These are phyloP conservation scores for Schrenkiella parvula DNA, from an alignment of 345 rosid species.

Conservation along the genomic window DNA sequence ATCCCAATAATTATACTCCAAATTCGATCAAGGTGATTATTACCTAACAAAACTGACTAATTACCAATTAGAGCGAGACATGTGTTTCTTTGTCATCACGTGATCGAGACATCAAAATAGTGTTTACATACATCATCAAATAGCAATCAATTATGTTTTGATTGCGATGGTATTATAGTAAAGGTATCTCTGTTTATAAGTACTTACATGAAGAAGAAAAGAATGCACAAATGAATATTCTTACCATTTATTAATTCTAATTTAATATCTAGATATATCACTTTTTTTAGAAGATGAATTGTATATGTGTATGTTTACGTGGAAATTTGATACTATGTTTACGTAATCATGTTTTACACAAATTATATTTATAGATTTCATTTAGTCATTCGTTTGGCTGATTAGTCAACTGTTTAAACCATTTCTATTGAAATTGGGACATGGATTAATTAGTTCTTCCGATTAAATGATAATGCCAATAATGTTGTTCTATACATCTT, in stretches of 20 bases:
- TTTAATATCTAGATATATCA: neutral
- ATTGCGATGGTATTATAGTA: no score
- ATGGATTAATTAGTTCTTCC: neutral
- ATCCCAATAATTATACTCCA: neutral
- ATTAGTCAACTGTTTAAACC: neutral
- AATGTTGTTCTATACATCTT: neutral
- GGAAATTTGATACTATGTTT: neutral
- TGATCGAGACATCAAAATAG: constrained; percentile 1
- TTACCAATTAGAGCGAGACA: constrained; percentile 4
- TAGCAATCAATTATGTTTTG: constrained; percentile 3
- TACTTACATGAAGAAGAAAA: neutral
- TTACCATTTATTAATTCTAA: neutral
- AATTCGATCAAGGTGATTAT: neutral
- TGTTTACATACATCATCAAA: neutral
- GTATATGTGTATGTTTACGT: neutral
- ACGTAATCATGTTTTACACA: neutral
- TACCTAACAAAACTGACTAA: neutral
- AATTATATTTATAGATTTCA: neutral
- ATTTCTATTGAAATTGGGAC: neutral
- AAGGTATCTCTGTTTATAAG: no score
- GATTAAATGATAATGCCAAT: neutral
- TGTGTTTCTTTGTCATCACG: neutral
- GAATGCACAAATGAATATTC: neutral
- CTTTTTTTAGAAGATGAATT: neutral
- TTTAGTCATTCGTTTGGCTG: neutral